phyloP scores from a whole-genome alignment of 176 grass and related monocot species.

The Poa annua region DNA sequence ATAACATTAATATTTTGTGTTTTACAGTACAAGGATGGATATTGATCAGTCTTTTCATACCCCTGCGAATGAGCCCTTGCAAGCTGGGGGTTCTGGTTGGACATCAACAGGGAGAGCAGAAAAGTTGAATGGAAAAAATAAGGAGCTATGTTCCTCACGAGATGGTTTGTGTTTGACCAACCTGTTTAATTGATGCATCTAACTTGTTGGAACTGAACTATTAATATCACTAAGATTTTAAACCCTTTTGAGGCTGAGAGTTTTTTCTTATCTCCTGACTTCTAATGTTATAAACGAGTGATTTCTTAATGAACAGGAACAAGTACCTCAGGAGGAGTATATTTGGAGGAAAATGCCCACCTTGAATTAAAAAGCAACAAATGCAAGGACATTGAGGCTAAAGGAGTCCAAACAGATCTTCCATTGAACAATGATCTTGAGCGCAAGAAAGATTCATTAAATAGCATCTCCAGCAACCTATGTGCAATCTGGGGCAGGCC shows the following conservation, averaged over 20 bases:
- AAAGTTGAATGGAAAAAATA: slow-evolving; percentile 45
- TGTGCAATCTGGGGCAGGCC: slow-evolving; percentile 59
- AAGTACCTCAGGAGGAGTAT: slow-evolving; percentile 39
- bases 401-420: slow-evolving; percentile 65
- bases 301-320: slow-evolving; percentile 51
- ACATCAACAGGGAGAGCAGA: slow-evolving; percentile 33
- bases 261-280: slow-evolving; percentile 2
- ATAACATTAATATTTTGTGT: slow-evolving; percentile 8
- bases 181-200: background rate
- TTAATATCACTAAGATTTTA: slow-evolving; percentile 45
- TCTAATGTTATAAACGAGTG: slow-evolving; percentile 11
- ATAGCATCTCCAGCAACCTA: slow-evolving; percentile 60
- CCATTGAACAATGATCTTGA: slow-evolving; percentile 38
- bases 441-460: slow-evolving; percentile 40
- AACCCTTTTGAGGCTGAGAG: slow-evolving; percentile 1
- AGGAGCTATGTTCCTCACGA: slow-evolving; percentile 18
- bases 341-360: slow-evolving; percentile 42
- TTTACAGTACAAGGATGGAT: slow-evolving; percentile 1
- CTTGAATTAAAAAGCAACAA: slow-evolving; percentile 36
- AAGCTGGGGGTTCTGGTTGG: slow-evolving; percentile 26
- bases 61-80: slow-evolving; percentile 41
- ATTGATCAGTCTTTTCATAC: slow-evolving; percentile 32
- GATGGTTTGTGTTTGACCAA: slow-evolving; percentile 28
- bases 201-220: slow-evolving; percentile 35
- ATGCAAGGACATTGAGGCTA: slow-evolving; percentile 34